phyloP scores from a whole-genome alignment of 2,329 filamentous ascomycete species.

The Trichophyton rubrum region DNA sequence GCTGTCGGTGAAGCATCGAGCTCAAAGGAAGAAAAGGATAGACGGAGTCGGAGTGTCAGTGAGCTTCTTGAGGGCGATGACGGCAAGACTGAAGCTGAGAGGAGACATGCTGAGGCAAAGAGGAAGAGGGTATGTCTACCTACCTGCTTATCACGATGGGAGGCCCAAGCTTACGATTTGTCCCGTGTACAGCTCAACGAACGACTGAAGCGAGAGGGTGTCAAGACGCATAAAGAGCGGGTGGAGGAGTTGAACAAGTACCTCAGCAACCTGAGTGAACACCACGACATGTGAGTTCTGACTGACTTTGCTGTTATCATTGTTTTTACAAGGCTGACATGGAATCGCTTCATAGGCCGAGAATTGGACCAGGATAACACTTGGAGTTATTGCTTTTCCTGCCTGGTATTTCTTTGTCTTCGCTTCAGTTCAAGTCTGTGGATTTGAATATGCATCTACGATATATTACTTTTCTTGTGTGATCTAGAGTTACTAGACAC shows the following conservation, averaged over 20 bases:
- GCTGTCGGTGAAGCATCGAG: not conserved
- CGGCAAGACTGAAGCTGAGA: constrained; percentile 74
- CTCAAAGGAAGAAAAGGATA: constrained; percentile 15
- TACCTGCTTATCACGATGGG: not conserved
- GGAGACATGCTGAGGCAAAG: constrained; percentile 65
- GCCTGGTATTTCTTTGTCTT: not conserved
- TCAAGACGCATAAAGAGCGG: constrained; percentile 93
- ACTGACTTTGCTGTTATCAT: not conserved
- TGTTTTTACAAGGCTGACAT: constrained; percentile 12
- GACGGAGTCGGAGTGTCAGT: constrained; percentile 5
- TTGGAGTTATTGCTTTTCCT: not conserved
- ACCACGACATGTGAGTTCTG: constrained; percentile 72
- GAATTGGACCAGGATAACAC: constrained; percentile 22
- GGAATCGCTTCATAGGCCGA: constrained; percentile 21
- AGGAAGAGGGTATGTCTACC: constrained; percentile 57
- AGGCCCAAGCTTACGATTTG: not conserved
- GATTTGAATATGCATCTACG: not conserved
- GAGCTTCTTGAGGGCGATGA: constrained; percentile 23
- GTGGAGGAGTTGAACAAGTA: constrained; percentile 95
- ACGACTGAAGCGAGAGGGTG: constrained; percentile 65
- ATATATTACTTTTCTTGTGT: not conserved
- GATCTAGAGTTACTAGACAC: not conserved
- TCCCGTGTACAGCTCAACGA: constrained; percentile 56
- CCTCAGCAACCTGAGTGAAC: constrained; percentile 80
- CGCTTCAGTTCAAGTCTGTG: not conserved